phyloP scores from a whole-genome alignment of 345 rosid species.

The Turritis glabra region DNA sequence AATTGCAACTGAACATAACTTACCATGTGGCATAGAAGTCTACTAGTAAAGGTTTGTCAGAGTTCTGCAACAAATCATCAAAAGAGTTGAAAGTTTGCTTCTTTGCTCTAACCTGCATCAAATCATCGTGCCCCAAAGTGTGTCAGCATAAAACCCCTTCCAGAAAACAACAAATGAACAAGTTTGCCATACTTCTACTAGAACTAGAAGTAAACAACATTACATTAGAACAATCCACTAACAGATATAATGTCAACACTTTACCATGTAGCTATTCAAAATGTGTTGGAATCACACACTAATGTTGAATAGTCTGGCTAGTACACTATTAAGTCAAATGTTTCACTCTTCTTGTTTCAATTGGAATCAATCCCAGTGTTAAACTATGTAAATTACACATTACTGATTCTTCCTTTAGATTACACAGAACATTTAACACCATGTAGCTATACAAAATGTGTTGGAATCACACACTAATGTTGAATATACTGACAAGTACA shows the following conservation, averaged over 20 bases:
- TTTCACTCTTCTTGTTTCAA: neutral
- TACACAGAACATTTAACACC: neutral
- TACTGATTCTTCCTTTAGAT: neutral
- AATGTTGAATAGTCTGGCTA: too few relatives aligned
- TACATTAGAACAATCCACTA: neutral
- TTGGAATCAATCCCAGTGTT: neutral
- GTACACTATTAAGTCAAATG: too few relatives aligned
- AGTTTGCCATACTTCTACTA: neutral
- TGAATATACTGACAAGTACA: neutral
- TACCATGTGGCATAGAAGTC: slow-evolving; percentile 95
- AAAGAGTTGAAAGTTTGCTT: slow-evolving; percentile 71
- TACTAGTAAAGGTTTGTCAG: slow-evolving; percentile 77
- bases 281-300: too few relatives aligned
- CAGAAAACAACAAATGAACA: neutral
- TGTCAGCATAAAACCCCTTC: neutral
- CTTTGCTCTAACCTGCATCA: slow-evolving; percentile 62
- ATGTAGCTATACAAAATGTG: neutral
- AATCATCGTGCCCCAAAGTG: neutral
- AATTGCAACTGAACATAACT: neutral
- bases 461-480: neutral
- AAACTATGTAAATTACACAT: neutral
- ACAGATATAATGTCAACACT: neutral
- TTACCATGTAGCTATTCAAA: too few relatives aligned
- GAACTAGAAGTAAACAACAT: neutral
- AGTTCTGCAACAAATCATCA: slow-evolving; percentile 66